Conservation (phyloP, 108 stramenopile genomes). For the Pseudonitzschia delicatissima region DNA sequence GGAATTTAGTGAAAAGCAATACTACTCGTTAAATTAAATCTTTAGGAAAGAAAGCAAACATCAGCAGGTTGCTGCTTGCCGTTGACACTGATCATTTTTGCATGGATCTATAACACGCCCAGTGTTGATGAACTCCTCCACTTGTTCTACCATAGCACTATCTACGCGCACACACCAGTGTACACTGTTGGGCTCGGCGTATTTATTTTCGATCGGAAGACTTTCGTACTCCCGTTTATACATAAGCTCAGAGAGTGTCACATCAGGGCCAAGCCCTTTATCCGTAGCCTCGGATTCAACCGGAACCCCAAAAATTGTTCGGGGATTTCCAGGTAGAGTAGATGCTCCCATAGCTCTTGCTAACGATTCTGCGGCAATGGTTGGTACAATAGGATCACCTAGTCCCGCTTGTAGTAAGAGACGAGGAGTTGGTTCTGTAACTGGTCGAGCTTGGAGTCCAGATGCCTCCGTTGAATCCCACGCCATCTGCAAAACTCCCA, state of each 20-base stretch:
- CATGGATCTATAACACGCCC: constrained; percentile 68
- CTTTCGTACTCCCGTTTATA: constrained; percentile 38
- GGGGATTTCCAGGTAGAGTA: constrained; percentile 44
- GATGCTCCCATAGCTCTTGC: constrained; percentile 57
- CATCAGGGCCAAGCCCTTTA: constrained; percentile 23
- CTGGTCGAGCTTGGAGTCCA: constrained; percentile 49
- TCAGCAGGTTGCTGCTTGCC: too few relatives aligned
- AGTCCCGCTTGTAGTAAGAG: constrained; percentile 34
- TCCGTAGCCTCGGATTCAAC: constrained; percentile 3
- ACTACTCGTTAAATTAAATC: too few relatives aligned
- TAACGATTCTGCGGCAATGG: constrained; percentile 61
- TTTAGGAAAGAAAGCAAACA: too few relatives aligned
- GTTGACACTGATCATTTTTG: constrained; percentile 33
- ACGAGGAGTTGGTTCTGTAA: constrained; percentile 36
- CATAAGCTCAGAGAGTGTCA: constrained; percentile 48
- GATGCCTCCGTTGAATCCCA: constrained; percentile 72
- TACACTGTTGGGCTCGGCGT: constrained; percentile 19
- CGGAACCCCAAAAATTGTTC: constrained; percentile 11
- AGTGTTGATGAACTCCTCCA: constrained; percentile 51
- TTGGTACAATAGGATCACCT: constrained; percentile 69
- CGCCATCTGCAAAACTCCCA: constrained; percentile 64
- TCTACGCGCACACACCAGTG: constrained; percentile 70
- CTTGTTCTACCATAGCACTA: constrained; percentile 44
- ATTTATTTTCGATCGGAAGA: constrained; percentile 36
- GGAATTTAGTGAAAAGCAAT: too few relatives aligned